Base-by-base conservation (phyloP, 2,329 filamentous ascomycete genomes). In the Zymoseptoria passerinii region DNA sequence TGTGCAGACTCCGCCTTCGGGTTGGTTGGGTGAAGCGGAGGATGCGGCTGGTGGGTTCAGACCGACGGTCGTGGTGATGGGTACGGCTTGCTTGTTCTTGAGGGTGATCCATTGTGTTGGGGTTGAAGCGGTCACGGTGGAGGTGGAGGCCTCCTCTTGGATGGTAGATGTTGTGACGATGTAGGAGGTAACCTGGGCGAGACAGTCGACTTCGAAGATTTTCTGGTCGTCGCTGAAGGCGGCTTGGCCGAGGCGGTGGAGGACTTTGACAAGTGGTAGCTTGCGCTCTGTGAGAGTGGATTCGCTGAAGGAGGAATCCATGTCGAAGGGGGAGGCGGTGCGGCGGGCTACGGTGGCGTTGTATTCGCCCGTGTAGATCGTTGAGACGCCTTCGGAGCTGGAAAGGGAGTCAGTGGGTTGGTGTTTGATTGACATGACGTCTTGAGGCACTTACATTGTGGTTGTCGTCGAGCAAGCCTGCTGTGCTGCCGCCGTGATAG, bases 281-380 rank as follows among this genome's bases (percentile, higher is more conserved):
- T 52, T 52, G 28, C 49, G 53, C 18, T 56, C 54, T 16, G 51
- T 56, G 18, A 40, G 48, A 13, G 53, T 50, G 5, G 60, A 44
- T 53, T 53, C 56, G n/a, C 48, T 59, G 23, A 40, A 50, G 19
- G 53, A 53, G 5, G 60, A 50, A 52, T 53, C 56, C 28, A 51
- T 48, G 18, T 62, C 61, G 8, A 62, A 48, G 8, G 64, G 59
- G n/a, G 52, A 58, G 48, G 62, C 60, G 8, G 66, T 66, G 2
- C 64, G 64, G 57, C 64, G 66, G 16, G 64, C 62, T 10, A 62
- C 35, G 28, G 56, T 61, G 50, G 54, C 59, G 48, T 59, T 65
- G 62, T 66, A 67, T 28, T 53, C 56, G 28, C 64, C 65, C 1
- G 66, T 68, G 58, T 65, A 68, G 13, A 65, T 58, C 23, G 65